Conservation (phyloP, 176 grass and related monocot genomes). For the Hyparrhenia diplandra region DNA sequence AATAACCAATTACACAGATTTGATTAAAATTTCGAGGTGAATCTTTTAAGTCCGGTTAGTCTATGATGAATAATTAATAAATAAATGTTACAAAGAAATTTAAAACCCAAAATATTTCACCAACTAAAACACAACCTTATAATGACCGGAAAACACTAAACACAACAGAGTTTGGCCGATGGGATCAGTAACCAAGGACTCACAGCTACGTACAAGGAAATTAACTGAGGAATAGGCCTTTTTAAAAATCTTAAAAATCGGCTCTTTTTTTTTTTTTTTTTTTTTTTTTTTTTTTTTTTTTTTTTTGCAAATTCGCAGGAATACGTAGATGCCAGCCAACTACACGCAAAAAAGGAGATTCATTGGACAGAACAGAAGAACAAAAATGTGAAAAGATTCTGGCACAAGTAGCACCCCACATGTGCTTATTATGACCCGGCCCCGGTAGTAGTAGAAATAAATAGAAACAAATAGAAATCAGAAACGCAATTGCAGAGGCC, state of each 20-base stretch:
- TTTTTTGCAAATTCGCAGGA: slow-evolving; percentile 16
- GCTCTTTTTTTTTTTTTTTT: neutral
- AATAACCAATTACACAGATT: too few relatives aligned
- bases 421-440: slow-evolving; percentile 12
- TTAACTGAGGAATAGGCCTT: neutral
- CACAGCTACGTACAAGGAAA: neutral
- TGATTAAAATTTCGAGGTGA: too few relatives aligned
- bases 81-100: too few relatives aligned
- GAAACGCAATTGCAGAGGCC: neutral
- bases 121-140: too few relatives aligned
- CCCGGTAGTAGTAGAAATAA: too few relatives aligned
- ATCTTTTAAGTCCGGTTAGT: too few relatives aligned
- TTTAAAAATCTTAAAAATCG: too few relatives aligned
- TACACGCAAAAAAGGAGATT: neutral
- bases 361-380: neutral
- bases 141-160: neutral
- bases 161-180: neutral
- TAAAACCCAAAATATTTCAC: too few relatives aligned
- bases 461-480: too few relatives aligned
- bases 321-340: neutral
- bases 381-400: neutral
- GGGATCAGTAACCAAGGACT: neutral
- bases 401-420: neutral
- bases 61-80: too few relatives aligned
- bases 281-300: too few relatives aligned